A percentile compares a stretch with the other conserved stretches of the same genome.
Conservation (phyloP, 495 filamentous ascomycete species). For the Collariella sp. region DNA sequence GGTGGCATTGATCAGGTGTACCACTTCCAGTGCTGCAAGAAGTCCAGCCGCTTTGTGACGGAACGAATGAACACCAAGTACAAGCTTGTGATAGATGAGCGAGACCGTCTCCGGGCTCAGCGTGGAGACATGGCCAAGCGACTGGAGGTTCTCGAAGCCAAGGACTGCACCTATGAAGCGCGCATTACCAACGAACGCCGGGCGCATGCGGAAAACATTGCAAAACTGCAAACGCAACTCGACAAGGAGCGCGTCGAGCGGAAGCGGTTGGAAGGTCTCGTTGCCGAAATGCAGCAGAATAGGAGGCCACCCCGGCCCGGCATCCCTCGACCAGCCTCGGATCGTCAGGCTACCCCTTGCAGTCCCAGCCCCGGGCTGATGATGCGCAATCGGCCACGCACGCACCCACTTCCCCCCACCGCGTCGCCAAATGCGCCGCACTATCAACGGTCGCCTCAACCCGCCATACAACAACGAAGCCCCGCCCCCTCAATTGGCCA, state of each 20-base stretch:
- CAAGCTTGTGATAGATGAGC: constrained; percentile 19
- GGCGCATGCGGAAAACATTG: constrained; percentile 14
- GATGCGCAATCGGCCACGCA: constrained; percentile 13
- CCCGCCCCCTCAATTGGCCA: constrained; percentile 5
- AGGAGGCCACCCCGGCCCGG: constrained; percentile 5
- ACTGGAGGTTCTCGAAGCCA: constrained; percentile 25
- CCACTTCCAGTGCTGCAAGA: constrained; percentile 34
- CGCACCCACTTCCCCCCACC: constrained; percentile 7
- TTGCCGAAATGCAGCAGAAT: constrained; percentile 15
- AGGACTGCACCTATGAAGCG: constrained; percentile 28
- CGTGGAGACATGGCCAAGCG: constrained; percentile 19
- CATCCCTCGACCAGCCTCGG: constrained; percentile 7
- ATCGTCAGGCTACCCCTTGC: not conserved
- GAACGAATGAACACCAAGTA: constrained; percentile 22
- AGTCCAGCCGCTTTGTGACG: constrained; percentile 25
- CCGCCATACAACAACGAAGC: not conserved
- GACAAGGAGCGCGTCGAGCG: constrained; percentile 21
- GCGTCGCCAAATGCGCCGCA: not conserved
- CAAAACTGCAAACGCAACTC: constrained; percentile 20
- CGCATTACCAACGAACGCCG: constrained; percentile 24
- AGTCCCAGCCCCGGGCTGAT: constrained; percentile 8
- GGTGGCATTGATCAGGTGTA: constrained; percentile 39
- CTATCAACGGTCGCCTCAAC: not conserved
- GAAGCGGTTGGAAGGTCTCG: constrained; percentile 9
- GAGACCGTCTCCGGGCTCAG: constrained; percentile 20